Evolutionary conservation across 768 basidiomycete species (phyloP).

Genomic region (Myochromella boudieri): DNA sequence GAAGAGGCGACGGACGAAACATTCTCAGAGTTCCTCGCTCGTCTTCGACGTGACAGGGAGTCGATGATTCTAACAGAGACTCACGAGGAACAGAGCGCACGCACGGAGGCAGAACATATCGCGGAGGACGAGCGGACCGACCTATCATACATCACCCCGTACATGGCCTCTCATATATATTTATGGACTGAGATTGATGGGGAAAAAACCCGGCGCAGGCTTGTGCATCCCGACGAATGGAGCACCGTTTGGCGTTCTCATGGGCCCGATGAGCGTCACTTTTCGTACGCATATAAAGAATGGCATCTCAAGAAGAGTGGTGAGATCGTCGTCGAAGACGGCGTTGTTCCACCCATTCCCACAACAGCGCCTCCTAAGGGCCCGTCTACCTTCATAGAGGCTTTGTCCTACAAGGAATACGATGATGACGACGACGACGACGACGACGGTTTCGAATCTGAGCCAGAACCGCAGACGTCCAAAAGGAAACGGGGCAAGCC

Average conservation of each 20-base stretch:
- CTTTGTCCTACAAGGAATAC: no score
- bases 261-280: conserved; percentile 3
- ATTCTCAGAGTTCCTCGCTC: background rate
- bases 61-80: background rate
- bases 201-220: background rate
- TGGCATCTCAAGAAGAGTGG: conserved; percentile 4
- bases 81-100: background rate
- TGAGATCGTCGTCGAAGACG: background rate
- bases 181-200: background rate
- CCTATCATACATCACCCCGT: background rate
- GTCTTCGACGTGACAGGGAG: background rate
- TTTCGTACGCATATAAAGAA: background rate
- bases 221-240: background rate
- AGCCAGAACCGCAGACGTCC: no score
- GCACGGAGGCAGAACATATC: background rate
- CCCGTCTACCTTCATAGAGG: no score
- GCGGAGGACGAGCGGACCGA: background rate
- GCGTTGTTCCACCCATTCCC: no score
- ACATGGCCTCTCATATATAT: background rate
- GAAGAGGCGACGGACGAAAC: background rate
- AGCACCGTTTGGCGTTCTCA: background rate
- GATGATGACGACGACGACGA: no score
- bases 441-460: no score
- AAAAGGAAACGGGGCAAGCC: no score
- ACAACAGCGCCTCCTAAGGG: background rate